Conservation (phyloP, 2,329 filamentous ascomycete genomes). For the Ophiosphaerella korrae region DNA sequence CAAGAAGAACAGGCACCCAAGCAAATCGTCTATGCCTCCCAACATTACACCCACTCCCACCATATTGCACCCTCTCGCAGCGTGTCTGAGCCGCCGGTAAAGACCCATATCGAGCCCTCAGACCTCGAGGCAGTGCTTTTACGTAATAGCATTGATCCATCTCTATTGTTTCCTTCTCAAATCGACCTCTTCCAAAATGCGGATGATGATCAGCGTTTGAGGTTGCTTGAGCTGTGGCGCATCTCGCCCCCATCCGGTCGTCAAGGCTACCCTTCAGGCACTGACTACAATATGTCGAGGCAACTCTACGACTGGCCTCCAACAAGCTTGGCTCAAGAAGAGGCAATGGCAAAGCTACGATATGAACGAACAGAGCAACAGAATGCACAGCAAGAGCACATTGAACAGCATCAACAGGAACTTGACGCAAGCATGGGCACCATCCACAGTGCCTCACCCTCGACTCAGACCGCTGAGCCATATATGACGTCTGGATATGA, state of each 20-base stretch:
- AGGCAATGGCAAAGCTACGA: conserved; percentile 61
- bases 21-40: conserved; percentile 73
- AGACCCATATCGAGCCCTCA: conserved; percentile 37
- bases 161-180: conserved; percentile 73
- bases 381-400: conserved; percentile 33
- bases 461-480: conserved; percentile 65
- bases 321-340: conserved; percentile 61
- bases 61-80: conserved; percentile 58
- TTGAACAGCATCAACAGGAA: conserved; percentile 33
- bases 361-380: conserved; percentile 57
- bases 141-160: conserved; percentile 72
- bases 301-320: conserved; percentile 58
- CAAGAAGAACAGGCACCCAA: conserved; percentile 37
- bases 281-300: conserved; percentile 53
- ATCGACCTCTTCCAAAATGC: conserved; percentile 79
- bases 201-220: conserved; percentile 71
- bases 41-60: conserved; percentile 83
- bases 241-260: conserved; percentile 69
- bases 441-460: conserved; percentile 23
- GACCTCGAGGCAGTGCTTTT: conserved; percentile 64
- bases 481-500: conserved; percentile 88
- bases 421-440: conserved; percentile 35
- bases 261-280: conserved; percentile 36
- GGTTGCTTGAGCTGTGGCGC: conserved; percentile 83
- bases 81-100: conserved; percentile 35